Evolutionary conservation across 2,329 filamentous ascomycete species (phyloP).

Genomic region (Orbilia brochopaga): DNA sequence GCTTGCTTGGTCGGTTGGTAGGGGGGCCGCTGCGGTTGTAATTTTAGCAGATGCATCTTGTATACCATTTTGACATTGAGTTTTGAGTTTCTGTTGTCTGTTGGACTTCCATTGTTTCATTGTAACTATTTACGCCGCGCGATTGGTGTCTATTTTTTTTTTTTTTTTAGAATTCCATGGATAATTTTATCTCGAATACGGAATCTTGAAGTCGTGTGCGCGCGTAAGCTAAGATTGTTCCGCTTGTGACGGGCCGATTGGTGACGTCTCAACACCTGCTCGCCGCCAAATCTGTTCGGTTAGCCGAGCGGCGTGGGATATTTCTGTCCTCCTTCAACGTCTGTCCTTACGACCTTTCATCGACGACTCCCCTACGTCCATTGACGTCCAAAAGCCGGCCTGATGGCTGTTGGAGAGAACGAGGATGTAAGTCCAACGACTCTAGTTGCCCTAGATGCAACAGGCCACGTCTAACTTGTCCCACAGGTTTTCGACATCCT

Average conservation of each 20-base stretch:
- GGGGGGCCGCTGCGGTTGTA: slow-evolving; percentile 16
- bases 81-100: slow-evolving; percentile 7
- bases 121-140: slow-evolving; percentile 38
- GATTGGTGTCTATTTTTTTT: slow-evolving; percentile 11
- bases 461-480: slow-evolving; percentile 15
- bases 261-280: slow-evolving; percentile 27
- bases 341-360: slow-evolving; percentile 36
- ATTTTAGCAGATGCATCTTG: slow-evolving; percentile 42
- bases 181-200: background rate
- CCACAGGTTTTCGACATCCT: slow-evolving; percentile 68
- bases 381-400: slow-evolving; percentile 44
- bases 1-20: slow-evolving; percentile 10
- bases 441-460: slow-evolving; percentile 48
- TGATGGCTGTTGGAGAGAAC: slow-evolving; percentile 53
- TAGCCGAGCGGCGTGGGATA: slow-evolving; percentile 48
- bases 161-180: background rate
- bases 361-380: slow-evolving; percentile 26
- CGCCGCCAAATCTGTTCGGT: slow-evolving; percentile 36
- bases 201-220: no score
- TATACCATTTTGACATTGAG: slow-evolving; percentile 4
- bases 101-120: background rate
- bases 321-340: slow-evolving; percentile 34
- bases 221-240: no score
- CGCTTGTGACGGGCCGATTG: no score
- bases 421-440: slow-evolving; percentile 61